Base-by-base conservation (phyloP, 805 yeast genomes). In the Metschnikowia aberdeeniae region DNA sequence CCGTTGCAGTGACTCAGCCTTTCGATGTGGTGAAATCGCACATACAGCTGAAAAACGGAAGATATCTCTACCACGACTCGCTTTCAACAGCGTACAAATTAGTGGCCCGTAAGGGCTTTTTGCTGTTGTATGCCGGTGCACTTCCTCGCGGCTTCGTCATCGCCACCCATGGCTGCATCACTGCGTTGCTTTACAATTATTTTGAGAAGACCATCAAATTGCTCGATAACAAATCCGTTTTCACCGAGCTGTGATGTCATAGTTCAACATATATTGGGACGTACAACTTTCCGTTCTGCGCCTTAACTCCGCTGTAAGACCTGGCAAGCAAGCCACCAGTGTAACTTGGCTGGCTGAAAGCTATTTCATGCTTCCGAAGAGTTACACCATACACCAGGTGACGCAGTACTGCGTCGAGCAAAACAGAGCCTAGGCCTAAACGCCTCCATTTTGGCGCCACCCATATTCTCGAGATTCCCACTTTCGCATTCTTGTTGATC, bases 11-110 rank as follows among this genome's bases (percentile, higher is more conserved):
- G 0, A 90, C 96, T 0, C 98, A 89, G 66, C 97, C 97, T 0
- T 69, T 90, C 26, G 97, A 90, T 66, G 87, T 88, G 2, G 66
- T 90, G 39, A 90, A 90, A 67, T 80, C 97, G 2, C 77, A 95
- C 58, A 79, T 89, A 79, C 97, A 89, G 64, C 79, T 89, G 57
- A 78, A 81, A 56, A 80, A 82, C 58, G 80, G 84, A n/a, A 73
- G 73, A 56, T 56, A 62, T 4, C 54, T 77, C 2, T 84, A 83
- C 60, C 74, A 71, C 46, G 88, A 84, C 63, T 71, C 88, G 5
- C 64, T 85, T 32, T 41, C 53, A 56, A 76, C 80, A 14, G 58
- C 57, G 4, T 54, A 51, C 43, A 53, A 44, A 28, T 28, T 54
- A 19, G 55, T 54, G 5, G 50, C 66, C 1, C 56, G 57, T 12